Conservation (phyloP, 1,284 basidiomycete genomes). For the Fistulinella staudtii region DNA sequence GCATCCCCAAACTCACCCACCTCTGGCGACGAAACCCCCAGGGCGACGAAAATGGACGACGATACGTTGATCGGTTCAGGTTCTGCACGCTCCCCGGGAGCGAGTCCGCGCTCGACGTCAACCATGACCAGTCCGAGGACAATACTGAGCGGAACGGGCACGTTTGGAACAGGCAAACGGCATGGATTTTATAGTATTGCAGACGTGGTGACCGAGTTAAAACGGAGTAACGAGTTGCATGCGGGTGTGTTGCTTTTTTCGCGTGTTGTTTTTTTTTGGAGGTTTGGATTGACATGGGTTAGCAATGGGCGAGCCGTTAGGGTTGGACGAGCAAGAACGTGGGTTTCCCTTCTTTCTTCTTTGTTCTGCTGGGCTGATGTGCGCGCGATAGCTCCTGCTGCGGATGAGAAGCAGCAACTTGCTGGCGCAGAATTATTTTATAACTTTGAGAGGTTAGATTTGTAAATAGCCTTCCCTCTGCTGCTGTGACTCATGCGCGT, state of each 20-base stretch:
- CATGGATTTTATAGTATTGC: slow-evolving; percentile 13
- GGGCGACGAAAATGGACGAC: slow-evolving; percentile 25
- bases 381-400: slow-evolving; percentile 14
- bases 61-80: slow-evolving; percentile 24
- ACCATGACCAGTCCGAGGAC: slow-evolving; percentile 17
- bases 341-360: not conserved
- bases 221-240: slow-evolving; percentile 13
- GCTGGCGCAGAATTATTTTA: slow-evolving; percentile 22
- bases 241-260: slow-evolving; percentile 18
- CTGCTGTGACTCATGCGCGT: not conserved
- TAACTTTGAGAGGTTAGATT: slow-evolving; percentile 22
- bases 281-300: too few relatives aligned
- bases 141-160: slow-evolving; percentile 7
- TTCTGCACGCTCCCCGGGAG: slow-evolving; percentile 17
- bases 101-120: slow-evolving; percentile 20
- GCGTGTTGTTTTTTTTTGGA: too few relatives aligned
- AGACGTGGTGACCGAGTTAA: slow-evolving; percentile 24
- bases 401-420: slow-evolving; percentile 26
- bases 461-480: not conserved
- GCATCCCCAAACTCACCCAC: too few relatives aligned
- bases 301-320: slow-evolving; percentile 24
- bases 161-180: slow-evolving; percentile 4
- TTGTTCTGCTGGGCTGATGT: not conserved
- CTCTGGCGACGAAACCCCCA: too few relatives aligned
- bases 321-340: slow-evolving; percentile 23